Base-by-base conservation (phyloP, 371 early-diverging fungal species). In the Mortierella sp. region DNA sequence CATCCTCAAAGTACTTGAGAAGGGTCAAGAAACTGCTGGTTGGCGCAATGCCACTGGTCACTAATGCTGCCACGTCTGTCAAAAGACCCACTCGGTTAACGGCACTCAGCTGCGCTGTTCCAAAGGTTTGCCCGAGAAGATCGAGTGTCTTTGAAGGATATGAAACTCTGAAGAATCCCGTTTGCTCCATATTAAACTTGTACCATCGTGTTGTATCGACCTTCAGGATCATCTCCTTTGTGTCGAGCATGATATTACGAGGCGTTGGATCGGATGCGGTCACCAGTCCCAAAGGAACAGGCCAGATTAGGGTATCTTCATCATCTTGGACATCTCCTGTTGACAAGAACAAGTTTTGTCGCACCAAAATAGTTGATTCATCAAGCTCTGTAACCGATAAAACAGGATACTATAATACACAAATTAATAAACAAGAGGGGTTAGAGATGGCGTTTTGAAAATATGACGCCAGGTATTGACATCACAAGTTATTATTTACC, bases 311-410 rank as follows among this genome's bases (percentile, higher is more conserved):
- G 59, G 77, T 70, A 58, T 90, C 88, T 59, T 94, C 95, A 13
- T 88, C 93, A 7, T 88, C 80, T 22, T 72, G 87, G 33, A 86
- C 83, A 65, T 93, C 89, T 55, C 94, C 95, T 10, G 92, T 86
- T n/a, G 93, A 87, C 63, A 96, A 85, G 87, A 89, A 95, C 11
- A 96, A 89, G 63, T 82, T 75, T 74, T 96, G 96, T 45, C 76
- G 72, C 38, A 97, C 85, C 21, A 96, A 65, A 28, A 96, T 81
- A 9, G 96, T 88, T 10, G 63, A 57, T 36, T 67, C 86, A 53
- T 75, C 72, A 16, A 81, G 77, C 40, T 88, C 90, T 1, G 80
- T 79, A 45, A 96, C 89, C 13, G 89, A 87, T 7, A 97, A 58
- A 28, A 96, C 84, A 15, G 97, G 97, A 80, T 92, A 94, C 78